Conservation (phyloP, 306 rosid species). For the Urtica urens region DNA sequence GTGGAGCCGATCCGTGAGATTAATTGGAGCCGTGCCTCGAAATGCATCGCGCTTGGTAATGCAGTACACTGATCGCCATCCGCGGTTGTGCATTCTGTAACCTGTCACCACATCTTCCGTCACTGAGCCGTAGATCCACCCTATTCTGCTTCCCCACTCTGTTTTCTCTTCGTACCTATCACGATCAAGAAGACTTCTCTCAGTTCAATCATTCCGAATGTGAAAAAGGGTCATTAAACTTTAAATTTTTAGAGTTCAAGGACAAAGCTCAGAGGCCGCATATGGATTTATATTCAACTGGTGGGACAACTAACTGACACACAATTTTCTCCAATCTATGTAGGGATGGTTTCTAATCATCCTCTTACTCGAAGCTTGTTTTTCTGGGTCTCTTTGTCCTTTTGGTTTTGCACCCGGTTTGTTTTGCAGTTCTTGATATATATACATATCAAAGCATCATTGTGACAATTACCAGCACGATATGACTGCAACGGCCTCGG, state of each 20-base stretch:
- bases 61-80: conserved; percentile 81
- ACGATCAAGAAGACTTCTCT: too few species aligned
- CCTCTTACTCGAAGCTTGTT: too few species aligned
- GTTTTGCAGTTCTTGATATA: neutral
- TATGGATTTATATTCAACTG: too few species aligned
- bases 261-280: too few species aligned
- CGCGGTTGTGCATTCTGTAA: conserved; percentile 87
- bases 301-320: too few species aligned
- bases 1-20: conserved; percentile 72
- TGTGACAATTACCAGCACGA: conserved; percentile 54
- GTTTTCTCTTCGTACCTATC: conserved; percentile 81
- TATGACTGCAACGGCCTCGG: conserved; percentile 77
- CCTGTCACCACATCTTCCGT: conserved; percentile 86
- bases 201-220: too few species aligned
- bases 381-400: too few species aligned
- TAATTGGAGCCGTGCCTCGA: conserved; percentile 76
- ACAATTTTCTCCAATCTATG: too few species aligned
- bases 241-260: too few species aligned
- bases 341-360: too few species aligned
- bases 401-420: too few species aligned
- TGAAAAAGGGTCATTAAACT: too few species aligned
- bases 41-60: conserved; percentile 74
- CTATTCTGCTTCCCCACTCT: conserved; percentile 78
- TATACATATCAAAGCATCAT: neutral
- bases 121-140: conserved; percentile 88